Base-by-base conservation (phyloP, 2,329 filamentous ascomycete species). In the Beauveria scarabaeidicola region DNA sequence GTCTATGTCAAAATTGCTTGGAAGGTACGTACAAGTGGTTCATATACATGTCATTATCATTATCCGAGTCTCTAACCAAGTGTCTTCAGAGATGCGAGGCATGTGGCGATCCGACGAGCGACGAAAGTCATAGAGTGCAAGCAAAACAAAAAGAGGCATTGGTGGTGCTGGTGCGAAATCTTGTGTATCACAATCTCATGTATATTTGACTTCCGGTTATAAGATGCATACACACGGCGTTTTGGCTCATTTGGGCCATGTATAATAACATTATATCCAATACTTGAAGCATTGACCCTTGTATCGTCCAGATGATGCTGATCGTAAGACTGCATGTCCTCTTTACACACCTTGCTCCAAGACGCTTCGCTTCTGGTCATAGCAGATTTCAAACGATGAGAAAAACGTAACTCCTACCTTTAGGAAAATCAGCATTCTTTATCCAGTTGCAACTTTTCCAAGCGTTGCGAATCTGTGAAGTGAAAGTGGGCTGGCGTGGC, bases 1-100 rank as follows among this genome's bases (percentile, higher is more conserved):
- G 91, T 40, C 73, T 99, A 64, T 99, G 94, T 74, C 86, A 91
- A 21, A 86, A 89, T 69, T 99, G 94, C 74, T 86, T 96, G 63
- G 79, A 84, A 73, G 88, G 92, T 96, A 81, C 68, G 86, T 76
- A 58, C 15, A 25, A 15, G 3, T 21, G 19, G 40, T 54, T n/a
- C 21, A 21, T 44, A 10, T 21, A 29, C 23, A 13, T 27, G 8
- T 19, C 19, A 25, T 4, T 11, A 36, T 36, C 11, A 4, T 25
- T 11, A 5, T 21, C 23, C 19, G 5, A 11, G 32, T 4, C 19
- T 48, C 61, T 66, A 59, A 67, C 63, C 17, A 19, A 19, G 4
- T 4, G 46, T 27, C 5, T 48, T 11, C 53, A 81, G 79, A 78
- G 57, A 77, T 81, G 68, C 75, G 73, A 63, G 72, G 70, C 27